These are phyloP conservation scores for Leptodermis oblonga DNA, from an alignment of 257 asterid genomes.

Conservation along the genomic window DNA sequence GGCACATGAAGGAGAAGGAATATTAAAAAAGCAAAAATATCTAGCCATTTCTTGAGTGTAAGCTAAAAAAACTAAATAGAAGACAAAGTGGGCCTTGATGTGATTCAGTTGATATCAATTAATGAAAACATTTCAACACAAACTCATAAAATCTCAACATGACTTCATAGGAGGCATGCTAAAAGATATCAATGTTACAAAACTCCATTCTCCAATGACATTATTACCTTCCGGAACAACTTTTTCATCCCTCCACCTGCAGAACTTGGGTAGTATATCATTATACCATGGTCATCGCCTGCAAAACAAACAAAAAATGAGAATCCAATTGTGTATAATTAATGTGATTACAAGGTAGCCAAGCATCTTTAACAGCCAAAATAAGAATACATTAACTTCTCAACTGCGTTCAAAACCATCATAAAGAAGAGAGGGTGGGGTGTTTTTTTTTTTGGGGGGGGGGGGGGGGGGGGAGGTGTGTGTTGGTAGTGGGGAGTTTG, in stretches of 20 bases:
- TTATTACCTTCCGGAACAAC: constrained; percentile 83
- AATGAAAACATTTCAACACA: not conserved
- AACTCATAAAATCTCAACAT: not conserved
- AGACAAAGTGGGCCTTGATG: not conserved
- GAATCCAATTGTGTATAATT: too few species aligned
- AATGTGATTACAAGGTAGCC: too few species aligned
- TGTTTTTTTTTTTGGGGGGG: too few species aligned
- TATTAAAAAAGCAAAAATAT: not conserved
- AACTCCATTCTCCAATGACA: not conserved
- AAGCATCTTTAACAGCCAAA: too few species aligned
- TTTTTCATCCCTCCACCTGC: constrained; percentile 99
- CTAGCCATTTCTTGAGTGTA: not conserved
- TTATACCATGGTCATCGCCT: constrained; percentile 97
- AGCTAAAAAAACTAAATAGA: not conserved
- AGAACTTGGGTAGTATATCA: constrained; percentile 97
- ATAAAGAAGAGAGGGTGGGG: too few species aligned
- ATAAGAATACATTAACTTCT: not conserved
- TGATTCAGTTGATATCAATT: not conserved
- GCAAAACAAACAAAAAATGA: constrained; percentile 40
- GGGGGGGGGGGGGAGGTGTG: too few species aligned
- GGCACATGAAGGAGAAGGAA: not conserved
- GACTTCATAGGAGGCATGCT: not conserved
- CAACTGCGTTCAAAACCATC: not conserved
- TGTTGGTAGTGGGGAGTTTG: too few species aligned
- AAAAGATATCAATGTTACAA: not conserved